Evolutionary conservation across 1,139 yeast species (phyloP).

Genomic region (Diutina pseudorugosa): DNA sequence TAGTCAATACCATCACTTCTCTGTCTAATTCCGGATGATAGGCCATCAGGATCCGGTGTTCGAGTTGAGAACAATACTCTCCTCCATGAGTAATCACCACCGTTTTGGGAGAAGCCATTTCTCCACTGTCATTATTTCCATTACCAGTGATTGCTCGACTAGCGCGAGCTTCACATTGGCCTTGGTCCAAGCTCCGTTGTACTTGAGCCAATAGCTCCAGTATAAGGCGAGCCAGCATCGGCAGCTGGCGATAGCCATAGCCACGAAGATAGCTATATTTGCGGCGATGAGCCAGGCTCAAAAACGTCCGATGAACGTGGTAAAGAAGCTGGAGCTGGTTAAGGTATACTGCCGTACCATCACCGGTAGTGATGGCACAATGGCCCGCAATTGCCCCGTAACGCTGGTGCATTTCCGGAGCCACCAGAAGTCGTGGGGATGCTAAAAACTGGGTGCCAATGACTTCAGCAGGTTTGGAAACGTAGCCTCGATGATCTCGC

Average conservation of each 20-base stretch:
- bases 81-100: not conserved
- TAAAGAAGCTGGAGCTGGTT: conserved; percentile 30
- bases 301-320: conserved; percentile 12
- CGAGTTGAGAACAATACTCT: not conserved
- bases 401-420: conserved; percentile 11
- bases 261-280: not conserved
- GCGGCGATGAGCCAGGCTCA: not conserved
- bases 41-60: not conserved
- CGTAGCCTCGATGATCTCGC: conserved; percentile 22
- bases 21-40: not conserved
- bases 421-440: not conserved
- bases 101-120: no score
- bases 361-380: conserved; percentile 10
- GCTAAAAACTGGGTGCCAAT: conserved; percentile 22
- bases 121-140: no score
- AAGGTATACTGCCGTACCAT: conserved; percentile 11
- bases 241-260: not conserved
- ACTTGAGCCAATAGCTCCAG: not conserved
- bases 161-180: not conserved
- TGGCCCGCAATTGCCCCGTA: conserved; percentile 21
- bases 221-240: not conserved
- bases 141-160: not conserved
- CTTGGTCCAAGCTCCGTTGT: not conserved
- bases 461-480: conserved; percentile 22
- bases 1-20: not conserved